These are phyloP conservation scores for Haemoproteus tartakovskyi DNA, from an alignment of 169 alveolate species.

Conservation along the genomic window DNA sequence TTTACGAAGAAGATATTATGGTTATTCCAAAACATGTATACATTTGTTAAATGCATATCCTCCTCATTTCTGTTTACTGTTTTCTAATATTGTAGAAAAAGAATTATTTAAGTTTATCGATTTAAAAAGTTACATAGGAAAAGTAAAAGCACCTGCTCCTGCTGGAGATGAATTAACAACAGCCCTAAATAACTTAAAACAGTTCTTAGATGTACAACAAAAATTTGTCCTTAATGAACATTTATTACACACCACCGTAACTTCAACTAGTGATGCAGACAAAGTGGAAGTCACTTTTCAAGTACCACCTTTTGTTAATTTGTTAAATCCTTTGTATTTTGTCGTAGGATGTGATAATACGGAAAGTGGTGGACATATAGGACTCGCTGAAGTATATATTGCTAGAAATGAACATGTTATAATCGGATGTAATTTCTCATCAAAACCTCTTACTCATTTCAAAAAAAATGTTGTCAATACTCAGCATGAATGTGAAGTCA, in stretches of 20 bases:
- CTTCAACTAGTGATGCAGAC: background rate
- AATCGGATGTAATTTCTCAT: slow-evolving; percentile 47
- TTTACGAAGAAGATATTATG: no score
- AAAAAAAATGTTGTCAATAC: background rate
- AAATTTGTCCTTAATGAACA: background rate
- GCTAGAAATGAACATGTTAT: slow-evolving; percentile 13
- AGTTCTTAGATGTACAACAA: slow-evolving; percentile 27
- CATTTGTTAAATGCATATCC: no score
- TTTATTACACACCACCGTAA: no score
- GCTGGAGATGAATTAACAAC: no score
- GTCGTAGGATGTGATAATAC: slow-evolving; percentile 42
- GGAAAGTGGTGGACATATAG: slow-evolving; percentile 13
- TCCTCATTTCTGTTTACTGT: no score
- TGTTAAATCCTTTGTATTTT: slow-evolving; percentile 15
- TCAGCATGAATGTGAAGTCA: background rate
- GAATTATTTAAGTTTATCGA: no score
- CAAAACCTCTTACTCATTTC: background rate
- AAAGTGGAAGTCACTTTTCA: slow-evolving; percentile 4
- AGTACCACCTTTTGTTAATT: slow-evolving; percentile 19
- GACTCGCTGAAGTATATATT: slow-evolving; percentile 24
- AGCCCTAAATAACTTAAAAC: no score
- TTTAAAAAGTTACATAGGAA: no score
- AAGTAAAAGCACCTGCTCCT: no score
- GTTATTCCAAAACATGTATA: no score
- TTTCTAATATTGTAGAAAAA: no score